Base-by-base conservation (phyloP, 805 yeast genomes). In the Candida xyloterini region DNA sequence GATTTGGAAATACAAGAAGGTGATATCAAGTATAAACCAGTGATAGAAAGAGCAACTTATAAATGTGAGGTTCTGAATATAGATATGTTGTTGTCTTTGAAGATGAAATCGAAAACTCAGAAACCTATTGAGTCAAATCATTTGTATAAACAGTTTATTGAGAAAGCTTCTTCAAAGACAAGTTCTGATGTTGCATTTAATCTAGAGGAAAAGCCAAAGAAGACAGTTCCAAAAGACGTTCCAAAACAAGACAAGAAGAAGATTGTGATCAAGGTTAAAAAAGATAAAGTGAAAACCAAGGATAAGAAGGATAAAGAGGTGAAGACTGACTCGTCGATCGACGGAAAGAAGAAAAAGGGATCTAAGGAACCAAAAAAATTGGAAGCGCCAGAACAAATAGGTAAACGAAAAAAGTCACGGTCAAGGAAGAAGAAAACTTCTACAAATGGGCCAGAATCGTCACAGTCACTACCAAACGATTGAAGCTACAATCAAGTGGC, bases 11-110 rank as follows among this genome's bases (percentile, higher is more conserved):
- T 26, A 7, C 26, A 16, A 10, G 21, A 15, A 13, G 35, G 29
- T 10, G 27, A 25, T 11, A 65, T 64, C 31, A 39, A 51, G 2
- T 53, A 65, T 35, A 42, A 50, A 1, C 73, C 79, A 0, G 51
- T 46, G 14, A 52, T 71, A 10, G 65, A 62, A 23, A 59, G 54
- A 33, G 59, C 75, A 1, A 35, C 69, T 3, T 66, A 50, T 38
- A 44, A 54, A 23, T 7, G 10, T 18, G 20, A 18, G 6, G 20
- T 6, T 6, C 6, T 18, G 20, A 6, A 18, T 18, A 18, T 24
- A 8, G 13, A 7, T 24, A 7, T 5, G 26, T 7, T 24, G 5
- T 5, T 8, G 26, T 7, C 26, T 24, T 24, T n/a, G 26, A 18
- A 18, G 20, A 18, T 18, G 6, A 18, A 18, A 18, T 18, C 25